phyloP scores from a whole-genome alignment of 140 eudicot genomes.

The Anethum foeniculum region DNA sequence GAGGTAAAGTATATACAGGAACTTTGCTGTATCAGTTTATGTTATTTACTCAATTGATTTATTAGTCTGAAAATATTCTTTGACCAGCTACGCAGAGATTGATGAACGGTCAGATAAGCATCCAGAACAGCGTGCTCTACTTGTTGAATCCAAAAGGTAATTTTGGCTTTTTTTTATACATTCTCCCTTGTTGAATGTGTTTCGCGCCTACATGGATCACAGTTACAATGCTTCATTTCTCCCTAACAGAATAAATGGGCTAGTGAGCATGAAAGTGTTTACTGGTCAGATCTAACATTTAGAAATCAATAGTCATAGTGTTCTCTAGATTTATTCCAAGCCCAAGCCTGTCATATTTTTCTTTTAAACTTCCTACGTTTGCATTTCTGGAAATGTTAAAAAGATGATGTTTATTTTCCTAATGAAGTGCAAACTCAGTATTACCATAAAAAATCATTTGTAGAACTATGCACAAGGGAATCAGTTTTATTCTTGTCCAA shows the following conservation, averaged over 20 bases:
- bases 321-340: not conserved
- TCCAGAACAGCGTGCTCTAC: slow-evolving; percentile 76
- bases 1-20: slow-evolving; percentile 23
- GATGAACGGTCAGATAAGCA: slow-evolving; percentile 42
- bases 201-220: not conserved
- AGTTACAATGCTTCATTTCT: not conserved
- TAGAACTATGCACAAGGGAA: not conserved
- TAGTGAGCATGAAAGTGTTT: not conserved
- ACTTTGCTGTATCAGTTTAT: not conserved
- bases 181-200: not conserved
- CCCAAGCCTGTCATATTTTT: not conserved
- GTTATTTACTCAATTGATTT: not conserved
- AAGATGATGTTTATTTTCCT: not conserved
- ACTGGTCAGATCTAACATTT: not conserved
- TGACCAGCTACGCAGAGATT: slow-evolving; percentile 52
- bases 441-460: not conserved
- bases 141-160: slow-evolving; percentile 82
- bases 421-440: not conserved
- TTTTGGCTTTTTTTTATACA: not conserved
- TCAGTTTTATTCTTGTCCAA: not conserved
- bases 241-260: not conserved
- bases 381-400: not conserved
- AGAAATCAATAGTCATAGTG: not conserved
- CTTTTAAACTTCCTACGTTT: not conserved
- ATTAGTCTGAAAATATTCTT: slow-evolving; percentile 1